Percentiles rank a stretch among this genome's conserved stretches.
Evolutionary conservation across 2,329 filamentous ascomycete species (phyloP).

Genomic region (Calonectria hawksworthii): DNA sequence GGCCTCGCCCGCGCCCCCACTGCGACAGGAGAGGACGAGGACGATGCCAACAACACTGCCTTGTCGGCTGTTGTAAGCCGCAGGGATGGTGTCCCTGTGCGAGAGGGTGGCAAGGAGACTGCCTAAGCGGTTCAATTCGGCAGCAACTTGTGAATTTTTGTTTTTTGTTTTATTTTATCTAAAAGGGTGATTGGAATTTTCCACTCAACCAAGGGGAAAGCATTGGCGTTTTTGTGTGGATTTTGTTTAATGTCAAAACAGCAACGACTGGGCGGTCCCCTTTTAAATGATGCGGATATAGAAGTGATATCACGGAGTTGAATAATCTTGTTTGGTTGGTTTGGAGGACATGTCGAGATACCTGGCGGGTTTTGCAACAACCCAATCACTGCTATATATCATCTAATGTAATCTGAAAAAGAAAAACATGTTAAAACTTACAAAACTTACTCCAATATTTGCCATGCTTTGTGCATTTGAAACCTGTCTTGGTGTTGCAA

Average conservation of each 20-base stretch:
- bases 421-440: neutral
- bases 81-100: slow-evolving; percentile 33
- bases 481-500: neutral
- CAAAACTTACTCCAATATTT: neutral
- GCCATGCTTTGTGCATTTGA: neutral
- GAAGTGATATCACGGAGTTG: neutral
- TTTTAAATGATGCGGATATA: slow-evolving; percentile 6
- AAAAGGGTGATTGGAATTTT: neutral
- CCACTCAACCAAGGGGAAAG: neutral
- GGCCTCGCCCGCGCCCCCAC: slow-evolving; percentile 24
- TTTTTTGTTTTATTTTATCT: neutral
- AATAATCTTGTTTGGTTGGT: neutral
- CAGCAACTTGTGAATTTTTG: neutral
- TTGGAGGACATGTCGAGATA: slow-evolving; percentile 4
- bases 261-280: neutral
- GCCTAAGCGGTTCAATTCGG: slow-evolving; percentile 25
- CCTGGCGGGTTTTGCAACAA: neutral
- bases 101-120: slow-evolving; percentile 34
- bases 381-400: slow-evolving; percentile 4
- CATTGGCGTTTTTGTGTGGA: slow-evolving; percentile 18
- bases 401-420: slow-evolving; percentile 4
- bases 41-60: slow-evolving; percentile 36
- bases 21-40: slow-evolving; percentile 37
- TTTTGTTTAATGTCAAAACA: neutral
- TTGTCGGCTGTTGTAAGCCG: slow-evolving; percentile 39